Evolutionary conservation across 2,329 filamentous ascomycete genomes (phyloP).

Genomic region (Ilyonectria sp.): DNA sequence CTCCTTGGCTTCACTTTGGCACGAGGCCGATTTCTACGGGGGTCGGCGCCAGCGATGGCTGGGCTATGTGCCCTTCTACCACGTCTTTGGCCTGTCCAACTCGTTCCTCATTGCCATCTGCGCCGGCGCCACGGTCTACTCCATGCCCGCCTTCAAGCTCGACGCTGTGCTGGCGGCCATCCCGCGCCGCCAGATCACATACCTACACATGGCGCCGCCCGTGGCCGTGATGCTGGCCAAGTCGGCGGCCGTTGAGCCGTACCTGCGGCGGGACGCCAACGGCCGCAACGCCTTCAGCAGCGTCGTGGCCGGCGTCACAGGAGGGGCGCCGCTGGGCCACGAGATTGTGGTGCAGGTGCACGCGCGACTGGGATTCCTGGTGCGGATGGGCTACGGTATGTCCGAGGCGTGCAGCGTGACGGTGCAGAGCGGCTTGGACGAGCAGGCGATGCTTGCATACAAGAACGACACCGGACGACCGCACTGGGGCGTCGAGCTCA

Average conservation of each 20-base stretch:
- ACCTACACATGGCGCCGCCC: slow-evolving; percentile 77
- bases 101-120: slow-evolving; percentile 71
- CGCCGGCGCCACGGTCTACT: slow-evolving; percentile 71
- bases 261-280: slow-evolving; percentile 61
- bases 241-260: slow-evolving; percentile 76
- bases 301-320: slow-evolving; percentile 68
- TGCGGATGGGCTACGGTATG: slow-evolving; percentile 80
- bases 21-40: slow-evolving; percentile 63
- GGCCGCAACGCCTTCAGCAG: slow-evolving; percentile 70
- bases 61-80: slow-evolving; percentile 80
- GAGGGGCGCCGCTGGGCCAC: slow-evolving; percentile 74
- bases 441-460: slow-evolving; percentile 60
- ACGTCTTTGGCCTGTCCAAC: slow-evolving; percentile 72
- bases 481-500: slow-evolving; percentile 78
- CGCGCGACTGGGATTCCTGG: slow-evolving; percentile 67
- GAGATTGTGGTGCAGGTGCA: slow-evolving; percentile 73
- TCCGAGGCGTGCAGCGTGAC: slow-evolving; percentile 79
- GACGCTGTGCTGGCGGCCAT: slow-evolving; percentile 74
- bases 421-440: slow-evolving; percentile 69
- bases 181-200: slow-evolving; percentile 74
- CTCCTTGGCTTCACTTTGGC: slow-evolving; percentile 64
- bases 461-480: slow-evolving; percentile 75
- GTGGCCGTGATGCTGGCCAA: slow-evolving; percentile 80
- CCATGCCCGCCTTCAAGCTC: slow-evolving; percentile 81
- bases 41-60: slow-evolving; percentile 61